Conservation (phyloP, 2,329 filamentous ascomycete genomes). For the Pseudogymnoascus sp. region DNA sequence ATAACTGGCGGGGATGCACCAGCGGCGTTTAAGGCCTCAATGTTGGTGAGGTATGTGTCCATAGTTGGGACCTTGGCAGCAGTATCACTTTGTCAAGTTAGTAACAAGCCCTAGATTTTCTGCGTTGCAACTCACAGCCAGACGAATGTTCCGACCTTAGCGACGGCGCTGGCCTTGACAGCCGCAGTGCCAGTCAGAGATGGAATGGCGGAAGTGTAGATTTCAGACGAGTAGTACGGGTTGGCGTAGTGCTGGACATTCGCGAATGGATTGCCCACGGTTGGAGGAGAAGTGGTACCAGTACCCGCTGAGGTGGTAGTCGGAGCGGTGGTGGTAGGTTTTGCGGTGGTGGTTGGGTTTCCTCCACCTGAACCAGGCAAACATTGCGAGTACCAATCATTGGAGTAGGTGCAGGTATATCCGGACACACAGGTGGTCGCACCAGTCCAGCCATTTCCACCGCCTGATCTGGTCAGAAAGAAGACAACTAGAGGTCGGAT, state of each 20-base stretch:
- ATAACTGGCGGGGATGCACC: constrained; percentile 42
- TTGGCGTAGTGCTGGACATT: constrained; percentile 46
- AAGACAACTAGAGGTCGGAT: neutral
- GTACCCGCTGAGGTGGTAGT: constrained; percentile 15
- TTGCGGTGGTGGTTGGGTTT: neutral
- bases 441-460: constrained; percentile 23
- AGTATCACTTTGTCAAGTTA: constrained; percentile 33
- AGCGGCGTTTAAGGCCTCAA: constrained; percentile 39
- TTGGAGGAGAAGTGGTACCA: constrained; percentile 26
- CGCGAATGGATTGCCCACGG: constrained; percentile 45
- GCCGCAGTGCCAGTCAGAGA: constrained; percentile 50
- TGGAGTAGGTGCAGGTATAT: constrained; percentile 22
- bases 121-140: constrained; percentile 41
- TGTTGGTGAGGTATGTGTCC: constrained; percentile 41
- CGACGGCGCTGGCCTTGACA: constrained; percentile 42
- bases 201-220: constrained; percentile 52
- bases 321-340: constrained; percentile 10
- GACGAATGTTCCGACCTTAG: constrained; percentile 44
- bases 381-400: constrained; percentile 27
- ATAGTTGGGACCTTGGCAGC: constrained; percentile 43
- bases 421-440: constrained; percentile 25
- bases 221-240: constrained; percentile 47
- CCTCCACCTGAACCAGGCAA: constrained; percentile 19
- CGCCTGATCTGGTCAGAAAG: constrained; percentile 20
- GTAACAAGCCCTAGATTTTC: neutral